Evolutionary conservation across 768 basidiomycete species (phyloP).

Genomic region (Boletus edulis): DNA sequence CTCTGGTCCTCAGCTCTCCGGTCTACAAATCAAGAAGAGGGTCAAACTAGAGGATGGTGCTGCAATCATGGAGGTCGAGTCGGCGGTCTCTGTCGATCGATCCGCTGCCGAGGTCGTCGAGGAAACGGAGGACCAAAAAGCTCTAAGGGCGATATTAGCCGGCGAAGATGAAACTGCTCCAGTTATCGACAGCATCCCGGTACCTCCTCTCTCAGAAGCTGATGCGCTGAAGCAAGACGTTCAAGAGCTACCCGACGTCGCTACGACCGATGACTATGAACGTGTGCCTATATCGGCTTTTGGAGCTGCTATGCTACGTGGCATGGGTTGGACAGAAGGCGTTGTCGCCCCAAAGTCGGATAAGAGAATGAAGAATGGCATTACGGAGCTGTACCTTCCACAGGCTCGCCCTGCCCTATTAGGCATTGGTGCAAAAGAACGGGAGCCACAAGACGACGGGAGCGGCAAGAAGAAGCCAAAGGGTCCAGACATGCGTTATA

Average conservation of each 20-base stretch:
- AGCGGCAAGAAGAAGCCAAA: constrained; percentile 49
- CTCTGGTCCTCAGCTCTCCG: constrained; percentile 66
- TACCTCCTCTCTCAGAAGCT: constrained; percentile 61
- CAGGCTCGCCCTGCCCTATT: constrained; percentile 78
- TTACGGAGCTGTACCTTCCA: constrained; percentile 80
- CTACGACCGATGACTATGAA: constrained; percentile 82
- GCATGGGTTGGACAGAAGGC: constrained; percentile 96
- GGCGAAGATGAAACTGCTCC: constrained; percentile 38
- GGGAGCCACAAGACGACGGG: constrained; percentile 69
- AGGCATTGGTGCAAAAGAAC: constrained; percentile 93
- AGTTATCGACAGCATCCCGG: constrained; percentile 61
- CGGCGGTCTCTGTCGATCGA: constrained; percentile 1
- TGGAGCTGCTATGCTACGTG: constrained; percentile 87
- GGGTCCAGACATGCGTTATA: constrained; percentile 68
- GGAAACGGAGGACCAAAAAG: constrained; percentile 75
- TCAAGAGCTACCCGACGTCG: constrained; percentile 68
- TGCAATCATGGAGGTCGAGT: not conserved
- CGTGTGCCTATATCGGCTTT: constrained; percentile 92
- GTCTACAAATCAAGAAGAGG: constrained; percentile 53
- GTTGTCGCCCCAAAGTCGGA: constrained; percentile 61
- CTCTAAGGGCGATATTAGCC: constrained; percentile 76
- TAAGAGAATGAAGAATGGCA: constrained; percentile 50
- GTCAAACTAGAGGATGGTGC: constrained; percentile 30
- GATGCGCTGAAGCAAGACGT: constrained; percentile 88
- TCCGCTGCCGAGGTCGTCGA: constrained; percentile 36